A percentile compares a stretch with the other conserved stretches of the same genome.
These are phyloP conservation scores for Penicillium egyptiacum DNA, from an alignment of 495 filamentous ascomycete genomes.

Conservation along the genomic window DNA sequence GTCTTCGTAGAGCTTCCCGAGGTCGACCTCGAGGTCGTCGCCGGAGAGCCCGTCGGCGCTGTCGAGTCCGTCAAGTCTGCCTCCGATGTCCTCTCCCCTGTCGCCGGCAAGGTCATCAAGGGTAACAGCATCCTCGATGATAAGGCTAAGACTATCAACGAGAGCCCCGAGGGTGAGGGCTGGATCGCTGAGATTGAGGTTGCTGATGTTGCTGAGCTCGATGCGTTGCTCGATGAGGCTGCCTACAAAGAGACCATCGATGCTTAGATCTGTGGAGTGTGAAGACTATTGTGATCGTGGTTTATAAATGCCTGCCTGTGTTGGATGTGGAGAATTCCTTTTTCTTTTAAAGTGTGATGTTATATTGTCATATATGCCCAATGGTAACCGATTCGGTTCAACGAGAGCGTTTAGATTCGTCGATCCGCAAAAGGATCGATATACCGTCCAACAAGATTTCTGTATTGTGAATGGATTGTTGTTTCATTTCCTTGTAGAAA, in stretches of 20 bases:
- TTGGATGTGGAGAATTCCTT: slow-evolving; percentile 12
- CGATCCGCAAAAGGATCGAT: slow-evolving; percentile 20
- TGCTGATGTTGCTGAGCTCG: slow-evolving; percentile 65
- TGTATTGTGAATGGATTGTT: background rate
- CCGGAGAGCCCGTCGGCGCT: slow-evolving; percentile 82
- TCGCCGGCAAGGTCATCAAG: slow-evolving; percentile 70
- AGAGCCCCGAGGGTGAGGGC: slow-evolving; percentile 78
- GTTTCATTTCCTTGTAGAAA: slow-evolving; percentile 1
- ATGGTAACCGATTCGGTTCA: slow-evolving; percentile 26
- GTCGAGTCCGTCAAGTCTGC: slow-evolving; percentile 98
- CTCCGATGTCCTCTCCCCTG: slow-evolving; percentile 89
- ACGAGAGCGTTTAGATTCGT: slow-evolving; percentile 26
- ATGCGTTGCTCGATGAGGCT: slow-evolving; percentile 67
- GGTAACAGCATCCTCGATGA: slow-evolving; percentile 74
- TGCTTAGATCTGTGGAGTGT: slow-evolving; percentile 34
- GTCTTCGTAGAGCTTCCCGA: slow-evolving; percentile 93
- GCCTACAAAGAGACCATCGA: slow-evolving; percentile 73
- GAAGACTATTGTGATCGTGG: slow-evolving; percentile 12
- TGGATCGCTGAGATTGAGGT: slow-evolving; percentile 92
- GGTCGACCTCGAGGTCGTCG: slow-evolving; percentile 57
- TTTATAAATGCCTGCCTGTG: slow-evolving; percentile 7
- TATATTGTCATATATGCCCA: slow-evolving; percentile 20
- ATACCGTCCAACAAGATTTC: slow-evolving; percentile 24
- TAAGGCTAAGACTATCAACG: slow-evolving; percentile 82
- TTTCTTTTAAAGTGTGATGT: slow-evolving; percentile 20